phyloP scores from a whole-genome alignment of 305 asterid species.

The Solanum chacoense region DNA sequence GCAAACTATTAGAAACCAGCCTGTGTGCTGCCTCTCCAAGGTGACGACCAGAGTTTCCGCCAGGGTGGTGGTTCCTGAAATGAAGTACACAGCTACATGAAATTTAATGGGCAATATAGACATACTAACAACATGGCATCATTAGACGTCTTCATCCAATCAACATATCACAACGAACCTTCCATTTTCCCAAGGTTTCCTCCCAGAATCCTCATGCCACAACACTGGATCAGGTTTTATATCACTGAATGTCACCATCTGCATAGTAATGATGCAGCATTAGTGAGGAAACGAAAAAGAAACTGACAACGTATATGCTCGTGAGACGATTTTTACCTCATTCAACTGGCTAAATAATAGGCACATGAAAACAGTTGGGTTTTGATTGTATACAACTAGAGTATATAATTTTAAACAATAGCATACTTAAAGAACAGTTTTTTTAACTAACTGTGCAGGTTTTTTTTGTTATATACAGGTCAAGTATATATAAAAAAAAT shows the following conservation, averaged over 20 bases:
- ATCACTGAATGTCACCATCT: constrained; percentile 67
- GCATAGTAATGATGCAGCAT: constrained; percentile 4
- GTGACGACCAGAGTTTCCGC: constrained; percentile 60
- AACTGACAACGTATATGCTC: not conserved
- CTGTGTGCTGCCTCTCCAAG: constrained; percentile 90
- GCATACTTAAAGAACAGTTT: not conserved
- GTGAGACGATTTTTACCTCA: not conserved
- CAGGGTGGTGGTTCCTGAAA: constrained; percentile 36
- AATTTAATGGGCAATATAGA: not conserved
- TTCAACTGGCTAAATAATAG: not conserved
- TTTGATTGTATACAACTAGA: not conserved
- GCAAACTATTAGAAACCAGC: constrained; percentile 67
- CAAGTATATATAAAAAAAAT: not conserved
- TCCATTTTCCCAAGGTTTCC: constrained; percentile 71
- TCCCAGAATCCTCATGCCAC: constrained; percentile 95
- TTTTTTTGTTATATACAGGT: not conserved
- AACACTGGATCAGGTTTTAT: constrained; percentile 76
- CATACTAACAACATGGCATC: not conserved
- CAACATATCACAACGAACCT: constrained; percentile 28
- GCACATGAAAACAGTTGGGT: not conserved
- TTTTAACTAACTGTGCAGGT: not conserved
- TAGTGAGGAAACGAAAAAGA: not conserved
- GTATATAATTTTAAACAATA: not conserved
- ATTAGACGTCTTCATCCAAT: not conserved
- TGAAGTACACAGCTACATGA: not conserved